Evolutionary conservation across 495 filamentous ascomycete genomes (phyloP), one percentile per base, ranked within the genome.

Genomic region (Astrothelium subdiscretum): DNA sequence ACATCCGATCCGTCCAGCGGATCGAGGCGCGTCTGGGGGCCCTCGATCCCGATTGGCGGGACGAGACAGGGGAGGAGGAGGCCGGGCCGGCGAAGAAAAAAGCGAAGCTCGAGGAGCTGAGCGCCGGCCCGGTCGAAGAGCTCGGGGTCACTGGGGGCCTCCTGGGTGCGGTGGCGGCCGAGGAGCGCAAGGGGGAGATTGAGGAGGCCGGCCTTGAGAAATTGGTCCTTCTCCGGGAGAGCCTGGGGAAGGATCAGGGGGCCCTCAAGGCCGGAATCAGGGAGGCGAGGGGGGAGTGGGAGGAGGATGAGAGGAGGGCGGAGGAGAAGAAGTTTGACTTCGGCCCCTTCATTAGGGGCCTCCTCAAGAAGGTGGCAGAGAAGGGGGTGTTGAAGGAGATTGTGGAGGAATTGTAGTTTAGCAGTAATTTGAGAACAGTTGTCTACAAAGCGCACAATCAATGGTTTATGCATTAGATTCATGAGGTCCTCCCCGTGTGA

Each of bases 1-100:
- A 81, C 60, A 71, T 85, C 22, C 75, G 71, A 54, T 62, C 66
- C 26, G 64, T 82, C 51, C 68, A 74, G 24, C 62, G 67, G 15
- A 51, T 81, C 15, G 69, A 75, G 35, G 59, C 63, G 29, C 73
- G 71, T 18, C 67, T 85, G 15, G 66, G 67, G 60, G 31, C 38
- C 2, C 13, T 71, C 35, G 62, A 66, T 10, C 31, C 65, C 2
- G 71, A 71, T 22, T 77, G 75, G 75, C 22, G 61, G 32, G 57
- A 63, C 1, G 66, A 68, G 31, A 51, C 57, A 18, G 51, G 57
- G 26, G 62, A 44, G 3, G 61, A 65, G 40, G 62, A 64, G 13
- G 59, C n/a, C n/a, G n/a, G n/a, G n/a, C n/a, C n/a, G n/a, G n/a
- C n/a, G n/a, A n/a, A 58, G 57, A 57, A 59, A 22, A n/a, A n/a